These are phyloP conservation scores for Colletotrichum sp. DNA, from an alignment of 2,329 filamentous ascomycete species.

Conservation along the genomic window DNA sequence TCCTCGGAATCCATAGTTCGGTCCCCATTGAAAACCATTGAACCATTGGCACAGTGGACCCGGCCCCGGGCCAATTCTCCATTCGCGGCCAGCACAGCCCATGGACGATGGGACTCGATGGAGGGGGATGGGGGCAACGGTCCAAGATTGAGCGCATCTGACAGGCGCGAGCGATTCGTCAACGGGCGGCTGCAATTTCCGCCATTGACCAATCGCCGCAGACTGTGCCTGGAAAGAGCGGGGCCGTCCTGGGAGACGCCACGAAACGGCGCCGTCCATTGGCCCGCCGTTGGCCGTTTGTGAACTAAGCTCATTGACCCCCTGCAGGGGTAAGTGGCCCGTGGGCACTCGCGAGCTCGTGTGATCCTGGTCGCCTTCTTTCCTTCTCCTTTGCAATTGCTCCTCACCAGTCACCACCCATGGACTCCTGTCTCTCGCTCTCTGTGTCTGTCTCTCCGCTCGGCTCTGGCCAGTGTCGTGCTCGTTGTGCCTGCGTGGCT, in stretches of 20 bases:
- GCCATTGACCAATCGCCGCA: background rate
- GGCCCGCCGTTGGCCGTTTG: slow-evolving; percentile 14
- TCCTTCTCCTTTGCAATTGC: background rate
- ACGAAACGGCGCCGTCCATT: slow-evolving; percentile 13
- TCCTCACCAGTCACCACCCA: background rate
- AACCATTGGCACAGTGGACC: background rate
- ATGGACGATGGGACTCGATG: background rate
- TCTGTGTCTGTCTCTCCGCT: background rate
- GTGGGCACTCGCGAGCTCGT: slow-evolving; percentile 10
- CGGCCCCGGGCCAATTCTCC: slow-evolving; percentile 1
- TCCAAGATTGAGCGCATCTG: slow-evolving; percentile 17
- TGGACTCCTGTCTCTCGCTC: background rate
- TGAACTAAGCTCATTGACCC: slow-evolving; percentile 16
- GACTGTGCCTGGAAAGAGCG: background rate
- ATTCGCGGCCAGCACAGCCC: slow-evolving; percentile 19
- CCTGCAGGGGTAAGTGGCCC: slow-evolving; percentile 4
- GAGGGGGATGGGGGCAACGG: background rate
- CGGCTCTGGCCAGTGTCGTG: background rate
- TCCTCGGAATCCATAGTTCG: background rate
- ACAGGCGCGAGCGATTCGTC: slow-evolving; percentile 20
- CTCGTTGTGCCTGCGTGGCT: background rate
- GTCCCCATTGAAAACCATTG: background rate
- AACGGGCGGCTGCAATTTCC: slow-evolving; percentile 20
- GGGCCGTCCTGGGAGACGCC: background rate
- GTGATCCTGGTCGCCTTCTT: background rate